Evolutionary conservation across 371 early-diverging fungal species (phyloP), one percentile per base, ranked within the genome.

Genomic region (Mortierella polycephala): DNA sequence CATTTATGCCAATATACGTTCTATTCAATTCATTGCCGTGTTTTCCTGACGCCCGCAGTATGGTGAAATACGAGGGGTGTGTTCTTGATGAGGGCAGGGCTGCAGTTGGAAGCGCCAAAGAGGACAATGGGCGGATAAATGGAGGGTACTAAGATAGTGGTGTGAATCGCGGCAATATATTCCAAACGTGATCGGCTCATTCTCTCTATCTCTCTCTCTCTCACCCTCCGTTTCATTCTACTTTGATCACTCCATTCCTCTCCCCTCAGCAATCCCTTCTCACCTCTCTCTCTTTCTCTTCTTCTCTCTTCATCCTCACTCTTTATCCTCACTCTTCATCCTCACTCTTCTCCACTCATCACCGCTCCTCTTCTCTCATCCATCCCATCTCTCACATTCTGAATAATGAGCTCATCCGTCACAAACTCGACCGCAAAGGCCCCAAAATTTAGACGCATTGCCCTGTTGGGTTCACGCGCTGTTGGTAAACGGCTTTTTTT

Each of bases 381-480:
- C n/a, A n/a, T n/a, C n/a, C n/a, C n/a, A n/a, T n/a, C n/a, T n/a
- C n/a, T n/a, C n/a, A n/a, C 61, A 20, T 51, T 6, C 61, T 9
- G 14, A 20, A 54, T 12, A 13, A 70, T 70, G 70, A 70, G 70
- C 54, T 39, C 69, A 52, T 30, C 71, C 20, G 16, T 20, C 37
- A 18, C 60, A 49, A 64, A 60, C 57, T 51, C 57, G 37, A 51
- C 57, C 40, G 52, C 55, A 30, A 61, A 50, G 52, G 61, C 65
- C 42, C 60, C 65, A 0, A 60, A 64, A 52, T 56, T 64, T 20
- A 64, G 65, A 60, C 64, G 65, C 62, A 71, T 61, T 37, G 65
- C 57, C 49, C 44, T 65, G 41, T 54, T 61, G n/a, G 71, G 71
- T n/a, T 51, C 65, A 18, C 62, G 64, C 41, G 64, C 70, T 63